These are phyloP conservation scores for Dichotomopilus funicola DNA, from an alignment of 2,329 filamentous ascomycete genomes.

Conservation along the genomic window DNA sequence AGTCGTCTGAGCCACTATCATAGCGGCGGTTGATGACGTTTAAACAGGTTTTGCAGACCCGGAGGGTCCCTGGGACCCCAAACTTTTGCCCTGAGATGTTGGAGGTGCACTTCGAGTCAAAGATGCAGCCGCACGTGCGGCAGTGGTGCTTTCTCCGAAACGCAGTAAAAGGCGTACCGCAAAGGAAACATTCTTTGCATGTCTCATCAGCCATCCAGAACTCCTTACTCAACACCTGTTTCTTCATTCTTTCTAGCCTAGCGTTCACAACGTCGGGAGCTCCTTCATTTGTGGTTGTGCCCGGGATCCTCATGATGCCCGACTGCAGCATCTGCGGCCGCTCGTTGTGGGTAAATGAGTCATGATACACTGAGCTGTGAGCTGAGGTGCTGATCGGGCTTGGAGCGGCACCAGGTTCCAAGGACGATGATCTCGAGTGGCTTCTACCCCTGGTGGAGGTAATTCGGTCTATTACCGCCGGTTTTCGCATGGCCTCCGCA, in stretches of 20 bases:
- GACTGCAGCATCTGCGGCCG: conserved; percentile 40
- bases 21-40: conserved; percentile 85
- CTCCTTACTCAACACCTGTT: conserved; percentile 85
- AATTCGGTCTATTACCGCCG: conserved; percentile 51
- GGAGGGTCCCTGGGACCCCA: conserved; percentile 73
- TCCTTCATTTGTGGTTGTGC: conserved; percentile 50
- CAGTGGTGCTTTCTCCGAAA: conserved; percentile 97
- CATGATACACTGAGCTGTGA: conserved; percentile 52
- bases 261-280: conserved; percentile 54
- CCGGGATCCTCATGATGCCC: conserved; percentile 46
- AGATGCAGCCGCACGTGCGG: conserved; percentile 93
- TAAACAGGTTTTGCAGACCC: conserved; percentile 90
- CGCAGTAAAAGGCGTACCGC: conserved; percentile 82
- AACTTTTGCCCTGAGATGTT: conserved; percentile 85
- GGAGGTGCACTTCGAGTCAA: conserved; percentile 91
- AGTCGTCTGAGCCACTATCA: conserved; percentile 82
- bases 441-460: conserved; percentile 38
- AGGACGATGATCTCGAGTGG: conserved; percentile 52
- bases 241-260: conserved; percentile 65
- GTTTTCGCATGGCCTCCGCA: conserved; percentile 36
- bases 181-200: conserved; percentile 93
- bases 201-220: conserved; percentile 99
- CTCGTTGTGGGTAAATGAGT: conserved; percentile 46
- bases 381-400: conserved; percentile 53
- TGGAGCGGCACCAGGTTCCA: conserved; percentile 49